Conservation (phyloP, 148 eudicot genomes). For the Chenopodium berlandieri region DNA sequence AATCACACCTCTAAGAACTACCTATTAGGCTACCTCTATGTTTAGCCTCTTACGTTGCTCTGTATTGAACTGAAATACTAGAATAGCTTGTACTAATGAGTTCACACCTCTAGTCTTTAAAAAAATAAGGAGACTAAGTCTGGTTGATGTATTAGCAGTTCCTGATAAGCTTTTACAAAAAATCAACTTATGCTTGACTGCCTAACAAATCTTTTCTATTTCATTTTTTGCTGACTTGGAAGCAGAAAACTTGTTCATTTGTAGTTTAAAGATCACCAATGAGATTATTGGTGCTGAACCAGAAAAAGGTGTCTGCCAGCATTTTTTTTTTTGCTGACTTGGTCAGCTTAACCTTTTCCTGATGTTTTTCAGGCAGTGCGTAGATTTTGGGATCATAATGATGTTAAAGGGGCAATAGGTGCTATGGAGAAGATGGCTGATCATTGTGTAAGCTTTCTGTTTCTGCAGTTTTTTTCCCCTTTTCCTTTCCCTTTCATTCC, state of each 20-base stretch:
- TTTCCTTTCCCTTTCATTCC: not conserved
- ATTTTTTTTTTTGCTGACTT: not conserved
- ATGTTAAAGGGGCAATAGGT: constrained; percentile 78
- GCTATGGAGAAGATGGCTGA: constrained; percentile 84
- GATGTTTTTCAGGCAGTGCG: constrained; percentile 56
- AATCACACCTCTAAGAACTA: not conserved
- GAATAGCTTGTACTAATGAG: no score
- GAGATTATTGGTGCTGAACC: not conserved
- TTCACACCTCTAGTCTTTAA: not conserved
- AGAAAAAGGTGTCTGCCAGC: not conserved
- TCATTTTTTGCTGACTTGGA: not conserved
- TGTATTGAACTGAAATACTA: not conserved
- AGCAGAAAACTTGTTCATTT: not conserved
- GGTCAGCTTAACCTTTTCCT: not conserved
- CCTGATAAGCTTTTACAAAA: not conserved
- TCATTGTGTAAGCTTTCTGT: constrained; percentile 61
- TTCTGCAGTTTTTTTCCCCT: constrained; percentile 6
- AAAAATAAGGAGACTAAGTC: not conserved
- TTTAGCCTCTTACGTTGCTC: not conserved
- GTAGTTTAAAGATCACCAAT: not conserved
- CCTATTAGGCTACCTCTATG: not conserved
- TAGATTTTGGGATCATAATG: constrained; percentile 78
- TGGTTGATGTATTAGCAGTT: not conserved
- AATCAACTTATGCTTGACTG: not conserved
- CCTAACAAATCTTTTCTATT: not conserved